phyloP scores from a whole-genome alignment of 2,329 filamentous ascomycete species.

The Ilyonectria mors-panacis region DNA sequence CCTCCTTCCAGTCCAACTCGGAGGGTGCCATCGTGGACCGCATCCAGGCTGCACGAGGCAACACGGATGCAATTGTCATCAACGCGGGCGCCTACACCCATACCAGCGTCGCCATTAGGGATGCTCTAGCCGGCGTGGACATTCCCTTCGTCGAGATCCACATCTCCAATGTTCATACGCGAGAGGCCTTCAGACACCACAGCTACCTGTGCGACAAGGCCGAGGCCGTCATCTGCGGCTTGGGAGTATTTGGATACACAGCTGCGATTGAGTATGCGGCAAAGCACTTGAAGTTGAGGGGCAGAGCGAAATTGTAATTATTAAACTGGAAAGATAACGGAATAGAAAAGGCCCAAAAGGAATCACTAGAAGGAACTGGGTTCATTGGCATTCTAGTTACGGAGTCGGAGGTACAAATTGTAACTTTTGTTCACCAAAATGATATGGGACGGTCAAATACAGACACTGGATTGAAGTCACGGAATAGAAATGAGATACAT shows the following conservation, averaged over 20 bases:
- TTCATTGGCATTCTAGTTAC: background rate
- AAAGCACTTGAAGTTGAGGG: conserved; percentile 62
- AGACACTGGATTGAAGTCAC: background rate
- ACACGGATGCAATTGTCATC: conserved; percentile 78
- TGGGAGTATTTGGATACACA: conserved; percentile 75
- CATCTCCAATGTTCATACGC: conserved; percentile 80
- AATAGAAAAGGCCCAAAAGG: background rate
- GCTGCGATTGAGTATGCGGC: conserved; percentile 70
- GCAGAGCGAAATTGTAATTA: conserved; percentile 31
- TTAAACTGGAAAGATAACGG: background rate
- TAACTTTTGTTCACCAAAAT: background rate
- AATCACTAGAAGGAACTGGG: background rate
- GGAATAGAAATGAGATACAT: background rate
- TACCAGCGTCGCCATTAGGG: conserved; percentile 82
- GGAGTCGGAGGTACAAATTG: background rate
- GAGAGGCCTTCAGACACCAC: conserved; percentile 78
- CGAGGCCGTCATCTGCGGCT: conserved; percentile 78
- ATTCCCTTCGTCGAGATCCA: conserved; percentile 87
- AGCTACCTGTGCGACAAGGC: conserved; percentile 85
- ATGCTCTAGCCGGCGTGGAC: conserved; percentile 77
- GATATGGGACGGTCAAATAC: background rate
- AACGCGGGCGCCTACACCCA: conserved; percentile 84
- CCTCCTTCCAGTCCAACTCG: conserved; percentile 82
- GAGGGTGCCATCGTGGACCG: conserved; percentile 82
- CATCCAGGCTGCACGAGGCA: conserved; percentile 75